Base-by-base conservation (phyloP, 179 eudicot genomes). In the Camellia oleifera region DNA sequence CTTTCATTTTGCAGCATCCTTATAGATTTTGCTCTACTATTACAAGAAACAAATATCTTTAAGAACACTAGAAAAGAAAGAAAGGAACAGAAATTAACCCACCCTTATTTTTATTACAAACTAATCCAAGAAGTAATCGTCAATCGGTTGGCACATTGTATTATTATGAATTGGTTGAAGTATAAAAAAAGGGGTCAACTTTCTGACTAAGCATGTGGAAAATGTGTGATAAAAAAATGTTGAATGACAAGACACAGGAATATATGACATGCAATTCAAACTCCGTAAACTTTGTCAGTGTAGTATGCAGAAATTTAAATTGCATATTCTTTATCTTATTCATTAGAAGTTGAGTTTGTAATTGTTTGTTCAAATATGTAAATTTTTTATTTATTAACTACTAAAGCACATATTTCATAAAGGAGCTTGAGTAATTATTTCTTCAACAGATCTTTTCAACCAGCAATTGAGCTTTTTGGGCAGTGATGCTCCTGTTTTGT, bases 381-480 rank as follows among this genome's bases (percentile, higher is more conserved):
- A 8, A 69, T 45, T 18, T 20, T 18, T 45, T 45, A 9, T 23
- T 45, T 69, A 12, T 1, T 45, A 14, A 46, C 26, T 42, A 44
- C 18, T 45, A 46, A n/a, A 4, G 4, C 48, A 69, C 17, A 45
- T 69, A 45, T 69, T 10, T 69, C 15, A 69, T 68, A 45, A 40
- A 1, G 71, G 9, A 68, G 72, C 72, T 69, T 69, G 52, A 48
- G 52, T 48, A 48, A 0, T 5, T 17, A 15, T 14, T 12, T 69
- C 26, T 69, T 69, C 9, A 7, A 69, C 72, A 45, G 72, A 45
- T 69, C 10, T 69, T 68, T 44, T 44, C 50, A 42, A 68, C 72
- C 72, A 3, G 72, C 50, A 69, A 48, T 45, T 2, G 4, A 15
- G 53, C 53, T 40, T 12, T 12, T 13, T 2, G 5, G 71, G 20